phyloP scores from a whole-genome alignment of 2,329 filamentous ascomycete genomes.

The Cadophora malorum region DNA sequence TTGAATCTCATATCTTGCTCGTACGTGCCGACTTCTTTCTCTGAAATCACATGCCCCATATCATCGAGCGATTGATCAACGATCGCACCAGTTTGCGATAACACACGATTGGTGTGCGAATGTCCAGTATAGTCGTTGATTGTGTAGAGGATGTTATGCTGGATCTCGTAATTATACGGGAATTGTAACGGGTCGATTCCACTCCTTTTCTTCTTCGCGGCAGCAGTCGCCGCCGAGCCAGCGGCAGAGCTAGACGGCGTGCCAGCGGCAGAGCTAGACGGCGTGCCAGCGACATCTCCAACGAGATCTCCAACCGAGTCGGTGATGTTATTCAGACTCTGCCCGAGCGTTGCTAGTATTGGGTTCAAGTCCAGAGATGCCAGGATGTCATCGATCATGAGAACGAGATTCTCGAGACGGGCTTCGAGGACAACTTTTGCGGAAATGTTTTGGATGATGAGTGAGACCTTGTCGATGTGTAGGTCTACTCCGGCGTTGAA shows the following conservation, averaged over 20 bases:
- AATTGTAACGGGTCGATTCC: background rate
- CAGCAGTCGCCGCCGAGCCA: background rate
- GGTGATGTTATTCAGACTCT: conserved; percentile 55
- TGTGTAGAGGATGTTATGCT: conserved; percentile 65
- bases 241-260: conserved; percentile 35
- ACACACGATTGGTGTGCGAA: conserved; percentile 61
- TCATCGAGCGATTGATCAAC: conserved; percentile 62
- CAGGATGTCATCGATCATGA: conserved; percentile 64
- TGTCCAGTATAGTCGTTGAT: conserved; percentile 65
- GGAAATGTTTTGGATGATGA: conserved; percentile 63
- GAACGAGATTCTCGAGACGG: conserved; percentile 63
- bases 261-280: conserved; percentile 31
- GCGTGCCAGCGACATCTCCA: conserved; percentile 25
- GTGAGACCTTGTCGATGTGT: conserved; percentile 60
- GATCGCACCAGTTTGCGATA: conserved; percentile 61
- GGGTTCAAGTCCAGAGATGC: conserved; percentile 66
- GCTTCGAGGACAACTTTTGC: conserved; percentile 66
- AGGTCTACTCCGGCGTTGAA: conserved; percentile 68
- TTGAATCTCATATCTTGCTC: conserved; percentile 60
- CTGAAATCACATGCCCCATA: conserved; percentile 53
- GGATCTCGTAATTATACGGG: conserved; percentile 51
- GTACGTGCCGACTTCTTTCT: conserved; percentile 56
- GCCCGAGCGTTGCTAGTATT: conserved; percentile 60
- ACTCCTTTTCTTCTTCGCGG: background rate
- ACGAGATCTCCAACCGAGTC: conserved; percentile 48